Conservation (phyloP, 495 filamentous ascomycete genomes). For the Xylaria telfairii region DNA sequence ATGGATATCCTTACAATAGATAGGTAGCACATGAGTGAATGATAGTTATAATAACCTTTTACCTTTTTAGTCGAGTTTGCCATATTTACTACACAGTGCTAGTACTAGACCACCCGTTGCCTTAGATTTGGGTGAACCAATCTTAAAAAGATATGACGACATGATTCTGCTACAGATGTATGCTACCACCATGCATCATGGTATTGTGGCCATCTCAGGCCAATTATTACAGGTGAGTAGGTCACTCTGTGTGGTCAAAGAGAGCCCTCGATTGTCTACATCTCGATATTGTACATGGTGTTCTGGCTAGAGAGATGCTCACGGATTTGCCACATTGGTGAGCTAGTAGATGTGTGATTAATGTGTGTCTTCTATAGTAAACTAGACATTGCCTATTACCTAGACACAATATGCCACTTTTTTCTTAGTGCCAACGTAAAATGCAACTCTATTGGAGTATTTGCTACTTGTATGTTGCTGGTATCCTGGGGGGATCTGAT, state of each 20-base stretch:
- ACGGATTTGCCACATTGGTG: not conserved
- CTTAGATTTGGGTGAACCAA: constrained; percentile 1
- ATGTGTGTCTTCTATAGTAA: not conserved
- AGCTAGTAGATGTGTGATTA: not conserved
- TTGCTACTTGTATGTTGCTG: not conserved
- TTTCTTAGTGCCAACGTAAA: not conserved
- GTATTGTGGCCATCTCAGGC: not conserved
- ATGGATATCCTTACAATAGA: too few species aligned
- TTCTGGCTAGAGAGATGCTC: not conserved
- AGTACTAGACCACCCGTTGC: not conserved
- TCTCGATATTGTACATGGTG: too few species aligned
- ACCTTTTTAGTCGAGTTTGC: not conserved
- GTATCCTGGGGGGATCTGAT: too few species aligned
- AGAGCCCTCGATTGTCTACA: not conserved
- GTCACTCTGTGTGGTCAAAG: not conserved
- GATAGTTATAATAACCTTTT: too few species aligned
- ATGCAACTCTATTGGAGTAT: not conserved
- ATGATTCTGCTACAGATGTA: not conserved
- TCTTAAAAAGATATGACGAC: constrained; percentile 11
- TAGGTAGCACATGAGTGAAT: too few species aligned
- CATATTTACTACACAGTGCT: not conserved
- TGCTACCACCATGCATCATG: not conserved
- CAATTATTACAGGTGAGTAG: too few species aligned
- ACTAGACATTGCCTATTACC: not conserved
- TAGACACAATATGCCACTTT: too few species aligned